Evolutionary conservation across 2,329 filamentous ascomycete species (phyloP).

Genomic region (Claviceps sp.): DNA sequence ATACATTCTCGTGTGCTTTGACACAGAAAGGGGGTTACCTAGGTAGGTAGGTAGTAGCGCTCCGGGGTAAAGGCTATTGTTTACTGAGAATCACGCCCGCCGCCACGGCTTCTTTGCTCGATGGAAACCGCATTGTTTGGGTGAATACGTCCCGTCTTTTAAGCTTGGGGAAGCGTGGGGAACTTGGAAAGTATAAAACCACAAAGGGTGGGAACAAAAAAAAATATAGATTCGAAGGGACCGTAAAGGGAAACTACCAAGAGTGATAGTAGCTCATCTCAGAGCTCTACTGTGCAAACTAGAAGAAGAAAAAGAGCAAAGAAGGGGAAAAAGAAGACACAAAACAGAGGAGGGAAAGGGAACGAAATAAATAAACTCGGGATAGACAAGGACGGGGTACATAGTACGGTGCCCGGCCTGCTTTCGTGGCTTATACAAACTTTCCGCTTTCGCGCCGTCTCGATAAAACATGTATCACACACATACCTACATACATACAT

Average conservation of each 20-base stretch:
- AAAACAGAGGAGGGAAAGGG: not conserved
- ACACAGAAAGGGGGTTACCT: no score
- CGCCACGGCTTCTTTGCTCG: not conserved
- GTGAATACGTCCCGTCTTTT: not conserved
- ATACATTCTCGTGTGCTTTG: not conserved
- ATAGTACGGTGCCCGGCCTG: no score
- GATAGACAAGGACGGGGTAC: not conserved
- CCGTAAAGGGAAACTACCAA: not conserved
- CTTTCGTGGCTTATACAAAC: not conserved
- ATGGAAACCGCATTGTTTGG: not conserved
- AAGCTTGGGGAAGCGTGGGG: not conserved
- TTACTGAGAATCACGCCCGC: not conserved
- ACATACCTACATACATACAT: no score
- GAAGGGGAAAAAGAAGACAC: not conserved
- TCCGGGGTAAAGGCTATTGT: not conserved
- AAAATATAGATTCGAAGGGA: not conserved
- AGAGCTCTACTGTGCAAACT: no score
- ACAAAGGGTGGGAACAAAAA: not conserved
- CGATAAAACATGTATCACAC: no score
- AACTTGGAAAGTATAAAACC: not conserved
- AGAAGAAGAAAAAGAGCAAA: not conserved
- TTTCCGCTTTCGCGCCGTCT: not conserved
- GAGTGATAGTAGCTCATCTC: not conserved
- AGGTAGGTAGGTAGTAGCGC: no score
- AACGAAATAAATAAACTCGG: not conserved